Evolutionary conservation across 2,329 filamentous ascomycete genomes (phyloP).

Genomic region (Cladosporium sp.): DNA sequence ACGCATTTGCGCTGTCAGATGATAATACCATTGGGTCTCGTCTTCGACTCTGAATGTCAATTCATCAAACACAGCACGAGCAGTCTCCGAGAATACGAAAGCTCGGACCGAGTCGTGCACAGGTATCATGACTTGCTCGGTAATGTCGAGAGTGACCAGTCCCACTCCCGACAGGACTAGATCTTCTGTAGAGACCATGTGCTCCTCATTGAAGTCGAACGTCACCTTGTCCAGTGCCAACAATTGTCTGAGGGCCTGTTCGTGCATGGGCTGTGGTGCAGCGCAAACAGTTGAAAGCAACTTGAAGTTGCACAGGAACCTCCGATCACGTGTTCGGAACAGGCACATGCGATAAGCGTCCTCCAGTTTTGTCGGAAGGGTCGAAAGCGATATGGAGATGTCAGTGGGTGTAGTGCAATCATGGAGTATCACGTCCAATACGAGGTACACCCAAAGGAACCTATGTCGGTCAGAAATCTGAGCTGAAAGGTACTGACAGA

Average conservation of each 20-base stretch:
- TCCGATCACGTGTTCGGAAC: not conserved
- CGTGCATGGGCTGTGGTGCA: not conserved
- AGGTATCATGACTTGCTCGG: not conserved
- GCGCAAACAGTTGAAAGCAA: not conserved
- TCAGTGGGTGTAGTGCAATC: not conserved
- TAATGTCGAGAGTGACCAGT: not conserved
- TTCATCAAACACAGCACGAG: no score
- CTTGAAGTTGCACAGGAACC: not conserved
- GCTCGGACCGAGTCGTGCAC: not conserved
- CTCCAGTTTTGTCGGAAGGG: not conserved
- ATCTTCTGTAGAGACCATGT: not conserved
- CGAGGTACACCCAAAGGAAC: not conserved
- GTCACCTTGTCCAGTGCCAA: not conserved
- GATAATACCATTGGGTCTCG: no score
- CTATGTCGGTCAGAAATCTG: not conserved
- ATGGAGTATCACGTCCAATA: not conserved
- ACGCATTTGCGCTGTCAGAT: no score
- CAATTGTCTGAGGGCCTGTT: not conserved
- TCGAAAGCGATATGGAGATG: not conserved
- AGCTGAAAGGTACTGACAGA: no score
- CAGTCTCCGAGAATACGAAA: no score
- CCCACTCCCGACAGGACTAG: not conserved
- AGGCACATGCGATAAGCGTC: not conserved
- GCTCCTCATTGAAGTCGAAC: not conserved
- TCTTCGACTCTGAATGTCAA: no score